Evolutionary conservation across 257 asterid genomes (phyloP).

Genomic region (Marsdenia floribunda): DNA sequence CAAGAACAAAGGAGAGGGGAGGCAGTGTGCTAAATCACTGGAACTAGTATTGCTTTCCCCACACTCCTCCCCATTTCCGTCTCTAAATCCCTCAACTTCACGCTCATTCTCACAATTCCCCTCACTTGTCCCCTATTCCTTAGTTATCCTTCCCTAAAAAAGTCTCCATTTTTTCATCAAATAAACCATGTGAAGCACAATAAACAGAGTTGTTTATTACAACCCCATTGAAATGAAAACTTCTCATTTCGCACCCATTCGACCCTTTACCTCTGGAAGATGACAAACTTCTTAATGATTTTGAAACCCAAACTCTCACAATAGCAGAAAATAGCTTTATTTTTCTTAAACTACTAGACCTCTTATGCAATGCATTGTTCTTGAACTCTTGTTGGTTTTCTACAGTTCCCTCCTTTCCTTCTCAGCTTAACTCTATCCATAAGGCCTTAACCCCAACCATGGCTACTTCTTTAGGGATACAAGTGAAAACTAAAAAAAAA

Average conservation of each 20-base stretch:
- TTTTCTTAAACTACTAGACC: constrained; percentile 21
- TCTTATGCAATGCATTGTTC: constrained; percentile 24
- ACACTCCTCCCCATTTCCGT: constrained; percentile 30
- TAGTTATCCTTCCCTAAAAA: constrained; percentile 19
- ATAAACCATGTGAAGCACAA: constrained; percentile 41
- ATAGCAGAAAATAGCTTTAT: constrained; percentile 30
- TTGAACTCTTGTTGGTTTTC: constrained; percentile 22
- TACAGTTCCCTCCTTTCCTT: constrained; percentile 25
- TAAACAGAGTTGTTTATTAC: constrained; percentile 50
- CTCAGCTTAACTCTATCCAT: constrained; percentile 47
- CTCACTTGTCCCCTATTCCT: constrained; percentile 12
- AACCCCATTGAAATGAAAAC: constrained; percentile 51
- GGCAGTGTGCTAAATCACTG: too few species aligned
- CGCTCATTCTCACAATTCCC: constrained; percentile 11
- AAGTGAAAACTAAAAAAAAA: constrained; percentile 8
- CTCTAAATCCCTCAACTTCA: constrained; percentile 17
- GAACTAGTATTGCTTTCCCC: constrained; percentile 49
- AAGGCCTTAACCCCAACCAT: constrained; percentile 36
- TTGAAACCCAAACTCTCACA: constrained; percentile 44
- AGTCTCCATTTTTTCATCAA: constrained; percentile 42
- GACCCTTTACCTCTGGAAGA: constrained; percentile 21
- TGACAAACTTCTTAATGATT: constrained; percentile 40
- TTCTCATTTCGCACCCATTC: constrained; percentile 27
- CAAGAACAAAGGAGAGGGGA: too few species aligned
- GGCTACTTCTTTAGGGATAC: constrained; percentile 23